Conservation (phyloP, 768 basidiomycete genomes). For the Hypholoma sublateritium region DNA sequence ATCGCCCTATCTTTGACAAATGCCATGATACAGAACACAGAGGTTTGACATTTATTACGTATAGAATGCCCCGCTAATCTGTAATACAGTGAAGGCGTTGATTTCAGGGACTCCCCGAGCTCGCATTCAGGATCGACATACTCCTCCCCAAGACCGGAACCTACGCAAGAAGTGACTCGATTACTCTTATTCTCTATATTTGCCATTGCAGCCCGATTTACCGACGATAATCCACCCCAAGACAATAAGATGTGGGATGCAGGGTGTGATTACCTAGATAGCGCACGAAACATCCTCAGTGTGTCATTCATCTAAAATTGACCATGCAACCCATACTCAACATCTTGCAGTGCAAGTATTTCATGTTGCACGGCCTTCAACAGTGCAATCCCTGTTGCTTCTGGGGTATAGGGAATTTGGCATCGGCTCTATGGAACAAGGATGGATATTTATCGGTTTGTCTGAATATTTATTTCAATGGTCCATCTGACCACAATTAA, state of each 20-base stretch:
- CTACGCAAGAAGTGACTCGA: constrained; percentile 63
- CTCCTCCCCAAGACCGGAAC: constrained; percentile 45
- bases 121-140: constrained; percentile 24
- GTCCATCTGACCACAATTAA: constrained; percentile 5
- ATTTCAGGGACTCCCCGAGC: constrained; percentile 28
- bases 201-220: constrained; percentile 76
- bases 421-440: constrained; percentile 78
- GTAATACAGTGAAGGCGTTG: constrained; percentile 17
- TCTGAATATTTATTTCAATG: constrained; percentile 4
- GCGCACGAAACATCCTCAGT: constrained; percentile 68
- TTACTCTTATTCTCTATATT: constrained; percentile 80
- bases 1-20: not conserved
- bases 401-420: constrained; percentile 86
- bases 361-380: constrained; percentile 68
- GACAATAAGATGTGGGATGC: constrained; percentile 70
- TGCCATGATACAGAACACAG: constrained; percentile 13
- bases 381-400: constrained; percentile 79
- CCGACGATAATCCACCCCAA: constrained; percentile 42
- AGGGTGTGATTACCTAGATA: constrained; percentile 61
- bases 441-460: constrained; percentile 80
- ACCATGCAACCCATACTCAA: not conserved
- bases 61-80: not conserved
- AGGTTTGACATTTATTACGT: constrained; percentile 7
- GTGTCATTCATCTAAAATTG: constrained; percentile 16
- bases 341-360: constrained; percentile 52